Evolutionary conservation across 176 grass and related monocot species (phyloP).

Genomic region (Guadua angustifolia): DNA sequence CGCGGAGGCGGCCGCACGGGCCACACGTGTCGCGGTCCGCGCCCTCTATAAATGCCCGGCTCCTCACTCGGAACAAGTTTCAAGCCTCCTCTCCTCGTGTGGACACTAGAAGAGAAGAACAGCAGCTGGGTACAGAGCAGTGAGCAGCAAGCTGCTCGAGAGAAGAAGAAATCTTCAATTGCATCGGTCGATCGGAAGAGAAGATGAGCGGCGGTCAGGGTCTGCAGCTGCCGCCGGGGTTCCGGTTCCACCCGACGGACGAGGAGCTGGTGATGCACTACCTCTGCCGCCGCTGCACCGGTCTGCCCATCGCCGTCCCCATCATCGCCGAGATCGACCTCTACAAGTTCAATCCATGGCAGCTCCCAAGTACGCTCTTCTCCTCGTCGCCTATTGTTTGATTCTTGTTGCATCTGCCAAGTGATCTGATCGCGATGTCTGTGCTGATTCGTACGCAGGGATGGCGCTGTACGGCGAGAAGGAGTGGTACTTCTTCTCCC

Average conservation of each 20-base stretch:
- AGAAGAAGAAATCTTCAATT: neutral
- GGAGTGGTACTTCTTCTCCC: slow-evolving; percentile 96
- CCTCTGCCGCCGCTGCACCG: slow-evolving; percentile 86
- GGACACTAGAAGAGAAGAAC: neutral
- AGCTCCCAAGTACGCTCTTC: slow-evolving; percentile 61
- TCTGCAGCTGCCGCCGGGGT: slow-evolving; percentile 82
- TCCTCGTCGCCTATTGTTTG: neutral
- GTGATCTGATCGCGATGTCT: neutral
- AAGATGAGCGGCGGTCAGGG: slow-evolving; percentile 53
- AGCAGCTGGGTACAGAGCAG: neutral
- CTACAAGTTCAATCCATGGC: slow-evolving; percentile 95
- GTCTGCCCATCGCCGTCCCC: slow-evolving; percentile 72
- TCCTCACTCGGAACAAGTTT: slow-evolving; percentile 69
- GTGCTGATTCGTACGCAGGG: slow-evolving; percentile 27
- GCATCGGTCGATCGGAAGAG: neutral
- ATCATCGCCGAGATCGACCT: slow-evolving; percentile 95
- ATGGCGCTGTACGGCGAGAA: slow-evolving; percentile 89
- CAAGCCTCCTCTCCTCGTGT: slow-evolving; percentile 49
- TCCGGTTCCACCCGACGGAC: slow-evolving; percentile 98
- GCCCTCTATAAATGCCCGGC: slow-evolving; percentile 58
- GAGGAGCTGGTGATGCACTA: slow-evolving; percentile 95
- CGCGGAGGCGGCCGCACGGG: neutral
- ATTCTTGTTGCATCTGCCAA: neutral
- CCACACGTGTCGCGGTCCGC: slow-evolving; percentile 51
- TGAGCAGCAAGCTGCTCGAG: neutral